Conservation (phyloP, 208 protist genomes). For the Zelonia costaricensis region DNA sequence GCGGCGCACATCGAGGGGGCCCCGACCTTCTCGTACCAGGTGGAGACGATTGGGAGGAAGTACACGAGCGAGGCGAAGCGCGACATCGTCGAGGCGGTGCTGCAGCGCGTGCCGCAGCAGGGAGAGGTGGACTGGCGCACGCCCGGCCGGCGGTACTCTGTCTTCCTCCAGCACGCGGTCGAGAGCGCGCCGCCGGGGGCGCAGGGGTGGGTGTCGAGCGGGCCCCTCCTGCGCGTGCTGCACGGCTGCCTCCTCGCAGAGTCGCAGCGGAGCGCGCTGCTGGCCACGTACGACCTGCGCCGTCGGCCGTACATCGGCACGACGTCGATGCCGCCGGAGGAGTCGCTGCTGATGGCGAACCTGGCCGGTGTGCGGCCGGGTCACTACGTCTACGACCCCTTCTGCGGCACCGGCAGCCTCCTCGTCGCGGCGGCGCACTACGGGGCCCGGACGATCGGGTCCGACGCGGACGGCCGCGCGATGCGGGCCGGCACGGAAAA, state of each 20-base stretch:
- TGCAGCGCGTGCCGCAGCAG: slow-evolving; percentile 13
- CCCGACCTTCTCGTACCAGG: slow-evolving; percentile 48
- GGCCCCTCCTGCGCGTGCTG: slow-evolving; percentile 49
- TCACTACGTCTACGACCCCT: slow-evolving; percentile 90
- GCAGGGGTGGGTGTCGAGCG: slow-evolving; percentile 33
- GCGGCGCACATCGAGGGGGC: slow-evolving; percentile 13
- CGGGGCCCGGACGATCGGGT: slow-evolving; percentile 86
- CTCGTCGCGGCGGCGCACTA: slow-evolving; percentile 85
- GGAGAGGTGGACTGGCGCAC: slow-evolving; percentile 25
- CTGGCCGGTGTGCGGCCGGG: slow-evolving; percentile 57
- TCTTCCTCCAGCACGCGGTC: slow-evolving; percentile 66
- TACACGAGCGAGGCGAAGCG: slow-evolving; percentile 58
- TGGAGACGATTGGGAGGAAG: slow-evolving; percentile 77
- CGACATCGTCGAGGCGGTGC: slow-evolving; percentile 38
- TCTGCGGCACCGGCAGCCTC: slow-evolving; percentile 92
- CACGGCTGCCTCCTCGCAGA: slow-evolving; percentile 39
- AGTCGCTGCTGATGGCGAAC: slow-evolving; percentile 93
- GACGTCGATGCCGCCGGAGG: slow-evolving; percentile 96
- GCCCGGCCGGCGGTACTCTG: slow-evolving; percentile 33
- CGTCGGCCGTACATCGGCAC: slow-evolving; percentile 94
- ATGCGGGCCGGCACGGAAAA: slow-evolving; percentile 76
- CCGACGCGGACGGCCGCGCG: slow-evolving; percentile 88
- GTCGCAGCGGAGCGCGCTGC: slow-evolving; percentile 41
- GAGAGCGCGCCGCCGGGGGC: slow-evolving; percentile 43
- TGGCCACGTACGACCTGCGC: slow-evolving; percentile 82